Percentiles rank a stretch among this genome's conserved stretches.
These are phyloP conservation scores for Colletotrichum sp. DNA, from an alignment of 2,329 filamentous ascomycete species.

Conservation along the genomic window DNA sequence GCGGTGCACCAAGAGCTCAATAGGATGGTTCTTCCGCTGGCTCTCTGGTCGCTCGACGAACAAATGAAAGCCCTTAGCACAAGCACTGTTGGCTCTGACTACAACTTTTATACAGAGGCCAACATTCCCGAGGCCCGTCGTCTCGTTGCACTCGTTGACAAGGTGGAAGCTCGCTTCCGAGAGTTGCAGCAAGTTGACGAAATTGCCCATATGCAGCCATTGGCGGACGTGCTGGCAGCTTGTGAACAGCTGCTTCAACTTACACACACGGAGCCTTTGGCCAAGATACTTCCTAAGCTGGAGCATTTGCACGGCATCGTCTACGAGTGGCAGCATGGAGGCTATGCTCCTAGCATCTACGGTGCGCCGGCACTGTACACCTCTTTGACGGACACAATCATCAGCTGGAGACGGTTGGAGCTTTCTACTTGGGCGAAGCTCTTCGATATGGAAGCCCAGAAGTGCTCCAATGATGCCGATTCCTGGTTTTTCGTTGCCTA, in stretches of 20 bases:
- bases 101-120: constrained; percentile 89
- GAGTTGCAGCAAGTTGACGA: constrained; percentile 71
- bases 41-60: constrained; percentile 70
- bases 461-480: constrained; percentile 77
- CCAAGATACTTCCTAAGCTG: constrained; percentile 82
- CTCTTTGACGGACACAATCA: constrained; percentile 78
- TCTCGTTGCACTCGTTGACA: constrained; percentile 72
- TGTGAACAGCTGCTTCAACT: constrained; percentile 80
- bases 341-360: constrained; percentile 83
- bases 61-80: constrained; percentile 51
- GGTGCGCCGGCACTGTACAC: constrained; percentile 75
- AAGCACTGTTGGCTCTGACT: constrained; percentile 48
- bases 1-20: constrained; percentile 43
- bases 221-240: constrained; percentile 77
- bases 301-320: constrained; percentile 87
- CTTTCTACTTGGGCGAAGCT: constrained; percentile 90
- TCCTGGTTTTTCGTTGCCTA: constrained; percentile 98
- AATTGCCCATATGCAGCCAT: constrained; percentile 74
- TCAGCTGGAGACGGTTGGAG: constrained; percentile 90
- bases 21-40: constrained; percentile 66
- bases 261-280: constrained; percentile 81
- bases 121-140: constrained; percentile 79
- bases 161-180: constrained; percentile 74
- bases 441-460: constrained; percentile 82
- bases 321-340: constrained; percentile 89